Evolutionary conservation across 257 asterid species (phyloP).

Genomic region (Solanum lycopersicoides): DNA sequence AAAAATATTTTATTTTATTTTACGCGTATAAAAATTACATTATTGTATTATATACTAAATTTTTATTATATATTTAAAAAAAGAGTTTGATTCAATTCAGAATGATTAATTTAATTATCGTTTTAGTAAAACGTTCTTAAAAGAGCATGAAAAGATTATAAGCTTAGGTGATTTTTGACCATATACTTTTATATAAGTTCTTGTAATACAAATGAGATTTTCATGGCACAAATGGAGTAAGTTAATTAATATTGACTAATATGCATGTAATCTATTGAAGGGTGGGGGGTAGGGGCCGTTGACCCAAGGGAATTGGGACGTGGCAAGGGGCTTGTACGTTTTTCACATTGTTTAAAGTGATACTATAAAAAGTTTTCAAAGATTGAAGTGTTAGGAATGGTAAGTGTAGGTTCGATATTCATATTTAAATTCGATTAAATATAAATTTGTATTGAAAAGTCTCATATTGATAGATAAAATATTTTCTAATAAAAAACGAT

Average conservation of each 20-base stretch:
- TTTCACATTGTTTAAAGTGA: not conserved
- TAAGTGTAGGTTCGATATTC: not conserved
- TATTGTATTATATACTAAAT: not conserved
- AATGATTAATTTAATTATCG: accelerated
- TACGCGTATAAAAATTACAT: not conserved
- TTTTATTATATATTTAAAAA: not conserved
- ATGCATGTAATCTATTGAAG: not conserved
- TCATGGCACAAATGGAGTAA: not conserved
- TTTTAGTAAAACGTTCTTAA: not conserved
- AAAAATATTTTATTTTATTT: too few species aligned
- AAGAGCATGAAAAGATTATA: accelerated
- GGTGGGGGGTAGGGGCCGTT: not conserved
- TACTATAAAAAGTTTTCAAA: not conserved
- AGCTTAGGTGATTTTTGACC: not conserved
- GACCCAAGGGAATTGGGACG: not conserved
- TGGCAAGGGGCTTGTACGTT: not conserved
- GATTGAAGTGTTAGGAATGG: not conserved
- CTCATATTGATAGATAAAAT: too few species aligned
- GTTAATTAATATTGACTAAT: not conserved
- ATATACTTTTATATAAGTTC: not conserved
- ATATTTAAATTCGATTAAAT: too few species aligned
- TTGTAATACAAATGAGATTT: not conserved
- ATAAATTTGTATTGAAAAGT: too few species aligned
- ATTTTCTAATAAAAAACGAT: too few species aligned
- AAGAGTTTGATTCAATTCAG: not conserved